These are phyloP conservation scores for Colletotrichum lentis DNA, from an alignment of 2,329 filamentous ascomycete genomes.

Conservation along the genomic window DNA sequence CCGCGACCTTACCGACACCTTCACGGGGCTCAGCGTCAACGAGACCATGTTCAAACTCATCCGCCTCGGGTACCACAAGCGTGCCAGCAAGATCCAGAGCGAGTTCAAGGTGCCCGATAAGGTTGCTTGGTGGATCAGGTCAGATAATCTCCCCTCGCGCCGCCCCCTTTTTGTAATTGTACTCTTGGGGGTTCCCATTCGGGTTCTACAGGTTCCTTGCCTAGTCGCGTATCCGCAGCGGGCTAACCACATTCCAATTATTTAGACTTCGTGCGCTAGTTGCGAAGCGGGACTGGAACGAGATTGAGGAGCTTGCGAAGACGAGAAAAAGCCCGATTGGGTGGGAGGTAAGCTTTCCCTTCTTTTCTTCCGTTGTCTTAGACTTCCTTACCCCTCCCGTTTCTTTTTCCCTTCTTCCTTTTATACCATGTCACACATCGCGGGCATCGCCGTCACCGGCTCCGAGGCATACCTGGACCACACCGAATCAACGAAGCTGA, in stretches of 20 bases:
- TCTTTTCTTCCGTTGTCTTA: background rate
- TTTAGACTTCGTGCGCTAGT: slow-evolving; percentile 83
- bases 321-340: slow-evolving; percentile 89
- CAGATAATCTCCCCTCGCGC: slow-evolving; percentile 41
- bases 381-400: too few relatives aligned
- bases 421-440: too few relatives aligned
- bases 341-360: slow-evolving; percentile 77
- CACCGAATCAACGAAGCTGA: background rate
- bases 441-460: background rate
- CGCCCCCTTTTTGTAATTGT: background rate
- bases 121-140: slow-evolving; percentile 84
- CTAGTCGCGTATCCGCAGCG: background rate
- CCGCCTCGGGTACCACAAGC: slow-evolving; percentile 79
- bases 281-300: slow-evolving; percentile 88
- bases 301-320: slow-evolving; percentile 85
- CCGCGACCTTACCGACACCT: slow-evolving; percentile 79
- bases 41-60: slow-evolving; percentile 92
- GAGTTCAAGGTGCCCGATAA: slow-evolving; percentile 96
- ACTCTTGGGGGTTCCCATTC: background rate
- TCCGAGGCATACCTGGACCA: background rate
- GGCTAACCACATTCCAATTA: slow-evolving; percentile 9
- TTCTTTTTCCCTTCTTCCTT: too few relatives aligned
- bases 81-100: slow-evolving; percentile 85
- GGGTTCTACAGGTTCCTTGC: slow-evolving; percentile 3
- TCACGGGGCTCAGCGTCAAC: slow-evolving; percentile 85